These are phyloP conservation scores for Aspergillus hancockii DNA, from an alignment of 495 filamentous ascomycete species.

Conservation along the genomic window DNA sequence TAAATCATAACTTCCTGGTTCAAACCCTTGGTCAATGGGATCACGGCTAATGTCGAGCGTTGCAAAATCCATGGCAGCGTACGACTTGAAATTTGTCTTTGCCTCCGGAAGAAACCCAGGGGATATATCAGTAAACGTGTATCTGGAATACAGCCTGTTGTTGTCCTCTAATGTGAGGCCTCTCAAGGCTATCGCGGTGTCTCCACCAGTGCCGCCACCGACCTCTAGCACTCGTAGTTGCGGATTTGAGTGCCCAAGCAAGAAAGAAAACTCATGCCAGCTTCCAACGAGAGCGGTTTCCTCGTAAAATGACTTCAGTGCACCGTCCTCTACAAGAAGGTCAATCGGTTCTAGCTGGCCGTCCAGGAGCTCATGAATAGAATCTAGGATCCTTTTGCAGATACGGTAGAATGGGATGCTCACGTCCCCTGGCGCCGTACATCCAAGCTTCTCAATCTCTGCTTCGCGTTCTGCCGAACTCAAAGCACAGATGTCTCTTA, in stretches of 20 bases:
- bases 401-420: not conserved
- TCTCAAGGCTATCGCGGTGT: constrained; percentile 22
- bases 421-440: not conserved
- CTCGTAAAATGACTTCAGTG: constrained; percentile 28
- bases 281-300: constrained; percentile 2
- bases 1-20: constrained; percentile 48
- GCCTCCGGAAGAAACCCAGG: constrained; percentile 52
- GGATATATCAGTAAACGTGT: constrained; percentile 45
- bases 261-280: constrained; percentile 19
- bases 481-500: not conserved
- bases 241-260: constrained; percentile 39
- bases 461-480: not conserved
- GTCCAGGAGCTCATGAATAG: constrained; percentile 10
- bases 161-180: constrained; percentile 24
- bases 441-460: not conserved
- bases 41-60: constrained; percentile 51
- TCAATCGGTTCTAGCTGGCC: constrained; percentile 27
- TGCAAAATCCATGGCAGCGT: constrained; percentile 42
- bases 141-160: constrained; percentile 20
- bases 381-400: not conserved
- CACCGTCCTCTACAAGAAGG: constrained; percentile 26
- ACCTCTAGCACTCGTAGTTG: constrained; percentile 46
- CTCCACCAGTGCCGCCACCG: constrained; percentile 46
- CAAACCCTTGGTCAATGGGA: constrained; percentile 50
- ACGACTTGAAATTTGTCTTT: constrained; percentile 39